These are phyloP conservation scores for Heimioporus retisporus DNA, from an alignment of 1,284 basidiomycete species.

Conservation along the genomic window DNA sequence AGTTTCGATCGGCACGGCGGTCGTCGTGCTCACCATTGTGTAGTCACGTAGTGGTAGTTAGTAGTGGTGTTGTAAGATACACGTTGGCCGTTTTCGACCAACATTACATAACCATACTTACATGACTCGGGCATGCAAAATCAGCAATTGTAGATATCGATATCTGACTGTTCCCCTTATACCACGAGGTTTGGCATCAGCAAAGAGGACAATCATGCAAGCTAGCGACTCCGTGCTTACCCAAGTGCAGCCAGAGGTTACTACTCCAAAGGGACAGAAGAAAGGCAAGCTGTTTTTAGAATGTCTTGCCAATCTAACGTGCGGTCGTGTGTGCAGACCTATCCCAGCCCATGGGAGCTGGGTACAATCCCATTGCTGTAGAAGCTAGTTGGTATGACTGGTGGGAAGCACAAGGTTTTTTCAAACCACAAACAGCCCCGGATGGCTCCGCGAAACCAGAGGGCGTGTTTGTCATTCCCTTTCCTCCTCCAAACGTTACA, in stretches of 20 bases:
- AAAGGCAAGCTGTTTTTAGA: slow-evolving; percentile 67
- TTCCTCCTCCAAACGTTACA: slow-evolving; percentile 99
- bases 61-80: too few species aligned
- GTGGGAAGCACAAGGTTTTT: slow-evolving; percentile 95
- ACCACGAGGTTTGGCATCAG: too few species aligned
- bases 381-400: slow-evolving; percentile 99
- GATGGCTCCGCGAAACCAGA: slow-evolving; percentile 69
- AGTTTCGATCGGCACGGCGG: slow-evolving; percentile 85
- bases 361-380: slow-evolving; percentile 96
- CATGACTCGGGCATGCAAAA: too few species aligned
- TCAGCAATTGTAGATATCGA: too few species aligned
- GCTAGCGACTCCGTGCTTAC: too few species aligned
- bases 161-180: too few species aligned
- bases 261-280: slow-evolving; percentile 90
- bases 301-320: slow-evolving; percentile 1
- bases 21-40: slow-evolving; percentile 49
- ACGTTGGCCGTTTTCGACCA: too few species aligned
- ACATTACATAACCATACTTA: too few species aligned
- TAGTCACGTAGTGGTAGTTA: too few species aligned
- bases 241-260: slow-evolving; percentile 29
- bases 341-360: slow-evolving; percentile 87
- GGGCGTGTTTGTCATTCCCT: slow-evolving; percentile 89
- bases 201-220: too few species aligned
- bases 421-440: slow-evolving; percentile 79
- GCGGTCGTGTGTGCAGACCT: slow-evolving; percentile 67